These are phyloP conservation scores for Corniculantispora saksenae DNA, from an alignment of 2,329 filamentous ascomycete genomes.

Conservation along the genomic window DNA sequence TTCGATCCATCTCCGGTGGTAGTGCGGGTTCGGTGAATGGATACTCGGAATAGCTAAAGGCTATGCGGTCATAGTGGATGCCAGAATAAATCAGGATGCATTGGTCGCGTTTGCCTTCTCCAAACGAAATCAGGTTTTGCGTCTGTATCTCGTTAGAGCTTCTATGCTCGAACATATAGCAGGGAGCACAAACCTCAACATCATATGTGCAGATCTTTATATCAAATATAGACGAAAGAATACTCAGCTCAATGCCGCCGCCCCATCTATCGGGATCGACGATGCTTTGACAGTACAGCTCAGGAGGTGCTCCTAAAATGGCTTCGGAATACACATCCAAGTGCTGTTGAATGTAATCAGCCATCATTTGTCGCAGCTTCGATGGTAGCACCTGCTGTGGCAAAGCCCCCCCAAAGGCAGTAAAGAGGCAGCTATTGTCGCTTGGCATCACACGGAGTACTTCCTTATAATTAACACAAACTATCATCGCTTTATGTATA, in stretches of 20 bases:
- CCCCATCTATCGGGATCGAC: conserved; percentile 82
- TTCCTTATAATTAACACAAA: conserved; percentile 27
- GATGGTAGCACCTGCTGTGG: conserved; percentile 53
- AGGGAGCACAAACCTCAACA: conserved; percentile 53
- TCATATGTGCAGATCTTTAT: conserved; percentile 85
- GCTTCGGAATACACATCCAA: conserved; percentile 73
- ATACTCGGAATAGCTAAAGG: conserved; percentile 64
- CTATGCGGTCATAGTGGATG: conserved; percentile 91
- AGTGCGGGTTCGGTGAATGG: conserved; percentile 57
- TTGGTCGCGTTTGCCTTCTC: conserved; percentile 67
- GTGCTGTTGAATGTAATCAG: conserved; percentile 73
- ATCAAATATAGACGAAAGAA: conserved; percentile 80
- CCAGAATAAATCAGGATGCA: conserved; percentile 88
- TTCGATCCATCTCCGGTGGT: conserved; percentile 73
- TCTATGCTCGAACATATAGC: not conserved
- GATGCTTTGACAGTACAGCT: conserved; percentile 81
- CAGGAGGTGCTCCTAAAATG: conserved; percentile 71
- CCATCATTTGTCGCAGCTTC: conserved; percentile 73
- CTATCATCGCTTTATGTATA: not conserved
- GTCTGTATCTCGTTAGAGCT: conserved; percentile 26
- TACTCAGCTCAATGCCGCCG: conserved; percentile 85
- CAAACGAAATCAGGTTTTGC: conserved; percentile 60
- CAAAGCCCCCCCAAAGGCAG: conserved; percentile 81
- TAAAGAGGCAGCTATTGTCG: conserved; percentile 93
- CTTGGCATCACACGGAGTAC: conserved; percentile 94